Conservation (phyloP, 305 asterid species). For the Rubia occidens region DNA sequence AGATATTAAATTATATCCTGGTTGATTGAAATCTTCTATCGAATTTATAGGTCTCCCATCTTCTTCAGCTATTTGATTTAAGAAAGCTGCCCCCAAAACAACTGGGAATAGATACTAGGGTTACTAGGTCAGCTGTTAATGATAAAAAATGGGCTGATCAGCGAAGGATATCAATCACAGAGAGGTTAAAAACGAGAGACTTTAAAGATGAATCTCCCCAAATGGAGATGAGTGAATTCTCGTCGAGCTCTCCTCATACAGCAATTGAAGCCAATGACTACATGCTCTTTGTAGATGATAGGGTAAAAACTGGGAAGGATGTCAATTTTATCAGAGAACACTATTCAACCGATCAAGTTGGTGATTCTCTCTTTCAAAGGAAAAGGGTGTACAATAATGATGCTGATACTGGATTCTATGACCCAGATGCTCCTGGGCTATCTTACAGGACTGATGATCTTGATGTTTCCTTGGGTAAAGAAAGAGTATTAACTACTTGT, state of each 20-base stretch:
- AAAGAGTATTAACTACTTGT: conserved; percentile 23
- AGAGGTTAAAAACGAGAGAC: conserved; percentile 21
- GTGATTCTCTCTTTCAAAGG: conserved; percentile 29
- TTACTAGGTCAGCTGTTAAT: conserved; percentile 23
- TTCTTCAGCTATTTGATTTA: conserved; percentile 48
- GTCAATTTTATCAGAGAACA: conserved; percentile 19
- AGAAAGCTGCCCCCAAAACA: conserved; percentile 34
- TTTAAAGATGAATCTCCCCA: conserved; percentile 22
- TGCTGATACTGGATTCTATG: conserved; percentile 23
- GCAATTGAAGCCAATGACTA: conserved; percentile 22
- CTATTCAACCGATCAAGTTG: conserved; percentile 17
- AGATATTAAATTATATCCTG: conserved; percentile 4
- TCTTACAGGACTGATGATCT: conserved; percentile 16
- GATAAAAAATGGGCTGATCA: conserved; percentile 25
- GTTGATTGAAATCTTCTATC: conserved; percentile 16
- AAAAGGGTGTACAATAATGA: conserved; percentile 32
- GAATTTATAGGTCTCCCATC: conserved; percentile 46
- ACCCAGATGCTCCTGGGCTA: conserved; percentile 14
- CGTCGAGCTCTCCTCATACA: conserved; percentile 21
- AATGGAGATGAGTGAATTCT: conserved; percentile 21
- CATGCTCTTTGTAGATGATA: conserved; percentile 20
- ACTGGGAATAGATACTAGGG: conserved; percentile 15
- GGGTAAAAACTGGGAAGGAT: conserved; percentile 24
- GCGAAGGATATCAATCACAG: conserved; percentile 21
- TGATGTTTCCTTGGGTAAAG: conserved; percentile 21